Evolutionary conservation across 805 yeast genomes (phyloP).

Genomic region (Candida montana): DNA sequence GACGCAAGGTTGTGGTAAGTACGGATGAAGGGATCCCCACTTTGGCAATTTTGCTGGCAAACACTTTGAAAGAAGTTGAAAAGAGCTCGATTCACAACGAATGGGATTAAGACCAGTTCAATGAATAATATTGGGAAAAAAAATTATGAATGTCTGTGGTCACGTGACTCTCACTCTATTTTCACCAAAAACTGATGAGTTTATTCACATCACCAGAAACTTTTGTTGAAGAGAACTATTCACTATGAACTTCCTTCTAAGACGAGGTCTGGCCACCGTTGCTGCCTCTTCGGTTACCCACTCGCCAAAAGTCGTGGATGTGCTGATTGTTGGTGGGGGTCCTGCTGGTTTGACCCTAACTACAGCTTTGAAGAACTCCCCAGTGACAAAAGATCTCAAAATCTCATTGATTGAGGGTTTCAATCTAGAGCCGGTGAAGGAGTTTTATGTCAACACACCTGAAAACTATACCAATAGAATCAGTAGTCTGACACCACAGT

Average conservation of each 20-base stretch:
- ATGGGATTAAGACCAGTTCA: too few relatives aligned
- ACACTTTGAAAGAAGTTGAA: not conserved
- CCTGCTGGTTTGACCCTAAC: slow-evolving; percentile 92
- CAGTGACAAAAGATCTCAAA: slow-evolving; percentile 50
- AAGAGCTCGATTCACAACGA: not conserved
- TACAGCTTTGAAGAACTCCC: slow-evolving; percentile 70
- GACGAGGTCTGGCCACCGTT: slow-evolving; percentile 20
- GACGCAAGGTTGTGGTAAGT: not conserved
- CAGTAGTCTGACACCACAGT: slow-evolving; percentile 78
- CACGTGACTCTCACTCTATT: too few relatives aligned
- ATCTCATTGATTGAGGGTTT: slow-evolving; percentile 74
- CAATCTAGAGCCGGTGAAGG: slow-evolving; percentile 45
- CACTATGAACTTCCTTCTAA: slow-evolving; percentile 18
- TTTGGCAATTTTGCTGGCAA: not conserved
- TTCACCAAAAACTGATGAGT: too few relatives aligned
- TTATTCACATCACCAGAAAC: too few relatives aligned
- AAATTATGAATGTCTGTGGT: too few relatives aligned
- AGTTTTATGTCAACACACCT: slow-evolving; percentile 35
- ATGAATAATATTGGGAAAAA: too few relatives aligned
- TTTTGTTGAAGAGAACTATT: too few relatives aligned
- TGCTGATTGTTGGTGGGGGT: slow-evolving; percentile 92
- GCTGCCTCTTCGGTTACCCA: not conserved
- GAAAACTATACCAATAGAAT: slow-evolving; percentile 69
- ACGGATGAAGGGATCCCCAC: not conserved
- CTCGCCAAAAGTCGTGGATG: slow-evolving; percentile 44